These are phyloP conservation scores for Acarospora socialis DNA, from an alignment of 2,329 filamentous ascomycete species.

Conservation along the genomic window DNA sequence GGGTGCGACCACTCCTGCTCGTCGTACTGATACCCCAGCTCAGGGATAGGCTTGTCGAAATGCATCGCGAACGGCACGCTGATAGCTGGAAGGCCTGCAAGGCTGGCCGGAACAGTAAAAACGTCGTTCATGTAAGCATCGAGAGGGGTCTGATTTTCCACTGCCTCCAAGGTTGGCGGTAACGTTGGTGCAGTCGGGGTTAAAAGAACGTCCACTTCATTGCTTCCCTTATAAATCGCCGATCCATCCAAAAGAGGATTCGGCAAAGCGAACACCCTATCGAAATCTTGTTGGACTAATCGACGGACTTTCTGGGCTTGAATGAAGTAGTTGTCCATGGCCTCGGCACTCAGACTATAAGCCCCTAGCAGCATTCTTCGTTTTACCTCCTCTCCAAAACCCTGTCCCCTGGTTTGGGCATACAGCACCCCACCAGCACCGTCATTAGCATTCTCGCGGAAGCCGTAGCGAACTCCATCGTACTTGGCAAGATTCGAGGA, in stretches of 20 bases:
- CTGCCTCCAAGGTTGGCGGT: slow-evolving; percentile 45
- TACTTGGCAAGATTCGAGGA: slow-evolving; percentile 95
- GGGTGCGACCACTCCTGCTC: neutral
- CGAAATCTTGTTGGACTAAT: slow-evolving; percentile 74
- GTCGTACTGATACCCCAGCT: neutral
- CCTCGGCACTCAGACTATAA: slow-evolving; percentile 77
- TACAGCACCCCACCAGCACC: slow-evolving; percentile 54
- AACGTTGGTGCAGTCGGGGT: slow-evolving; percentile 73
- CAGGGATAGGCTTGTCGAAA: slow-evolving; percentile 1
- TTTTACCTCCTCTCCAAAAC: slow-evolving; percentile 74
- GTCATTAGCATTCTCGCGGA: slow-evolving; percentile 39
- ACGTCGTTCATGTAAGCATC: slow-evolving; percentile 85
- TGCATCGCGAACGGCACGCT: slow-evolving; percentile 54
- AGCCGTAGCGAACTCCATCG: slow-evolving; percentile 87
- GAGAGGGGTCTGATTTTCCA: slow-evolving; percentile 31
- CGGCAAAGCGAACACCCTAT: slow-evolving; percentile 53
- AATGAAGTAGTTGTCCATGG: slow-evolving; percentile 93
- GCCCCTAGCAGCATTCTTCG: slow-evolving; percentile 77
- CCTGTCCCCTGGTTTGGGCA: slow-evolving; percentile 54
- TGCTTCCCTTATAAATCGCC: slow-evolving; percentile 2
- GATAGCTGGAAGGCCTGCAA: slow-evolving; percentile 79
- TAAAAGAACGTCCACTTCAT: slow-evolving; percentile 68
- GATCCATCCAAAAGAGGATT: slow-evolving; percentile 4
- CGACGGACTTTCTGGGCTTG: slow-evolving; percentile 80
- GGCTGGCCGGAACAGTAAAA: slow-evolving; percentile 85